Evolutionary conservation across 495 filamentous ascomycete genomes (phyloP), one percentile per base, ranked within the genome.

Genomic region (Penicillium argentinense): DNA sequence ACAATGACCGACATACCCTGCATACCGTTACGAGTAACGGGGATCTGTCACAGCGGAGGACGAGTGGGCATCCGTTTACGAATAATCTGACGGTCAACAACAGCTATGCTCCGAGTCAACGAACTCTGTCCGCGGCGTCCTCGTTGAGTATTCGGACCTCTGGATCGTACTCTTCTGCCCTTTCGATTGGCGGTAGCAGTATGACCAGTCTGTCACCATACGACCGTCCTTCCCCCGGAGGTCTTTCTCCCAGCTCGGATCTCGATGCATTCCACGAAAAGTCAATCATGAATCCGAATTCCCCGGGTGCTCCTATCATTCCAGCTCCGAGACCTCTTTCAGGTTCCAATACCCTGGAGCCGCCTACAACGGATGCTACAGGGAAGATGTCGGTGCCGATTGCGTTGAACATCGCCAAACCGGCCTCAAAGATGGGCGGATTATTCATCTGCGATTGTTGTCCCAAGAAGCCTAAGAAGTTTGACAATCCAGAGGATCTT

Each of bases 401-500:
- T 3, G 54, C 46, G n/a, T 19, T 67, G 5, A 63, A 39, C 44
- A 39, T 60, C 9, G 49, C 72, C 6, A 73, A 68, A 34, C 45
- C 61, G 4, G 27, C 43, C 3, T 45, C 66, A 1, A 74, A 74
- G 45, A 54, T 74, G 9, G 62, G 67, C 22, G 72, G 73, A 22
- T 39, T 84, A 3, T 89, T 79, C 58, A 93, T 96, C 58, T 98
- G 93, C 66, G 89, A 96, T 56, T 98, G 93, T 64, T 98, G 93
- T 72, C 93, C 91, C 1, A 97, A 98, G 68, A 98, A 97, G 66
- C 93, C 93, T 1, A 97, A 96, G 63, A 97, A 97, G 57, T 98
- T 98, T 58, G 90, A 97, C 47, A 89, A 78, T 4, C 70, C 80
- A 52, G 85, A 91, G 33, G 91, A 96, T 45, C 74, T 97, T 37